Evolutionary conservation across 2,329 filamentous ascomycete genomes (phyloP).

Genomic region (Fusarium torulosum): DNA sequence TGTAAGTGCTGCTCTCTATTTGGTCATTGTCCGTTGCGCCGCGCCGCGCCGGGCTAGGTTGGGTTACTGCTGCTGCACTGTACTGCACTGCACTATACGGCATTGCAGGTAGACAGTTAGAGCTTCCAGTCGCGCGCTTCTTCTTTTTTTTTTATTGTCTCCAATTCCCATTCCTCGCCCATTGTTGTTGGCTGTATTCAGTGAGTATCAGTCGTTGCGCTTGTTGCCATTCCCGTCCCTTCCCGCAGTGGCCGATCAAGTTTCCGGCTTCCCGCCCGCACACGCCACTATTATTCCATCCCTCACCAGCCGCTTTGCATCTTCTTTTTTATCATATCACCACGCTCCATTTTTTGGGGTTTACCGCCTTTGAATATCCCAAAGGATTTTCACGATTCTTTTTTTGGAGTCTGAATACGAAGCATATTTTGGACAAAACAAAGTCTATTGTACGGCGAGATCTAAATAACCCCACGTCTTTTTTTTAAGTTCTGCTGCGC

Average conservation of each 20-base stretch:
- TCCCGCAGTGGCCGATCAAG: slow-evolving; percentile 44
- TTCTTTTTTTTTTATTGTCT: slow-evolving; percentile 12
- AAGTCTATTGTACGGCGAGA: slow-evolving; percentile 5
- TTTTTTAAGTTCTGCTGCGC: slow-evolving; percentile 22
- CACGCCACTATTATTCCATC: slow-evolving; percentile 39
- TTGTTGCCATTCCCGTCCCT: slow-evolving; percentile 45
- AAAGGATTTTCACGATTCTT: slow-evolving; percentile 26
- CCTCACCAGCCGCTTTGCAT: slow-evolving; percentile 17
- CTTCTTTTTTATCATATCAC: slow-evolving; percentile 14
- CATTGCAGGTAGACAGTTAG: slow-evolving; percentile 7
- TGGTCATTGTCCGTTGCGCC: slow-evolving; percentile 32
- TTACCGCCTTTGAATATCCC: slow-evolving; percentile 20
- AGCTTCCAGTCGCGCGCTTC: slow-evolving; percentile 31
- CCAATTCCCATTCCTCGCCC: slow-evolving; percentile 3
- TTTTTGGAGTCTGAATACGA: slow-evolving; percentile 22
- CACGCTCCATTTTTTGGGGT: slow-evolving; percentile 3
- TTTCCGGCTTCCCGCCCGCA: slow-evolving; percentile 44
- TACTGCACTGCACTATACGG: slow-evolving; percentile 14
- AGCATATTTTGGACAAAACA: slow-evolving; percentile 21
- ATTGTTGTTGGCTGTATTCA: slow-evolving; percentile 31
- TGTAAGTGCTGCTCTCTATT: slow-evolving; percentile 31
- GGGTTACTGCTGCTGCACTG: slow-evolving; percentile 8
- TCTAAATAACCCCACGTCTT: slow-evolving; percentile 8
- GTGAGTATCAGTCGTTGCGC: slow-evolving; percentile 39
- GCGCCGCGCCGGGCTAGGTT: slow-evolving; percentile 7